These are phyloP conservation scores for Lentithecium fluviatile DNA, from an alignment of 495 filamentous ascomycete species.

Conservation along the genomic window DNA sequence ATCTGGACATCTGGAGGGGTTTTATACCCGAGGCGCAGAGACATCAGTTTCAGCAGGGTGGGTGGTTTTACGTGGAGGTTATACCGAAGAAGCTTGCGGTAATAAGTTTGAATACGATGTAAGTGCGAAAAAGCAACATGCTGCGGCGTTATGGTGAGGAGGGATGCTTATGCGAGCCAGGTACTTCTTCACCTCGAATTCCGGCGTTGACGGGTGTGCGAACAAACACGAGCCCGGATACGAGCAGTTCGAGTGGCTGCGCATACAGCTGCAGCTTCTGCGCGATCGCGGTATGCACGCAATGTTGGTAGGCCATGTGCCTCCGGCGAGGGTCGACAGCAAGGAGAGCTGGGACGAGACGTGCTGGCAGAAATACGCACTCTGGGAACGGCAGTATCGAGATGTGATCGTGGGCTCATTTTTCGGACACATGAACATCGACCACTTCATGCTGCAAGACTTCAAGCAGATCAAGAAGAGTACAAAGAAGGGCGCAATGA, in stretches of 20 bases:
- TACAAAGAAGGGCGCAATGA: conserved; percentile 48
- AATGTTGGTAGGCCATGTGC: conserved; percentile 91
- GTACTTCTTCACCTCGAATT: conserved; percentile 92
- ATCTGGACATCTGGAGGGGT: conserved; percentile 68
- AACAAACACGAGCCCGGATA: conserved; percentile 77
- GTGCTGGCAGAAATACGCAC: conserved; percentile 97
- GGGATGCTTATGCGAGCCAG: conserved; percentile 27
- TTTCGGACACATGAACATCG: conserved; percentile 98
- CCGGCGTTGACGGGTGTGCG: conserved; percentile 85
- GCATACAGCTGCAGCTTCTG: conserved; percentile 83
- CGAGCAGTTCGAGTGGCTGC: conserved; percentile 94
- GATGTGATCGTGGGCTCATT: conserved; percentile 78
- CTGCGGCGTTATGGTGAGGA: neutral
- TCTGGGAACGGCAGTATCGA: conserved; percentile 86
- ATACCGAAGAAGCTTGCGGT: conserved; percentile 83
- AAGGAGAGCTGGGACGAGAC: conserved; percentile 90
- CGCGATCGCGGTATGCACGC: conserved; percentile 87
- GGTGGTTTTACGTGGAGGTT: conserved; percentile 92
- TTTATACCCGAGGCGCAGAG: conserved; percentile 94
- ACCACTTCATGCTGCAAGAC: conserved; percentile 95
- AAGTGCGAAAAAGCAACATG: conserved; percentile 1
- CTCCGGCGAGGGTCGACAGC: conserved; percentile 76
- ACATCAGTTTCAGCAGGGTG: conserved; percentile 86
- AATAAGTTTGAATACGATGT: conserved; percentile 90
- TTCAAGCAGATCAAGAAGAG: conserved; percentile 66